Evolutionary conservation across 768 basidiomycete species (phyloP), one percentile per base, ranked within the genome.

Genomic region (Infundibulicybe gibba): DNA sequence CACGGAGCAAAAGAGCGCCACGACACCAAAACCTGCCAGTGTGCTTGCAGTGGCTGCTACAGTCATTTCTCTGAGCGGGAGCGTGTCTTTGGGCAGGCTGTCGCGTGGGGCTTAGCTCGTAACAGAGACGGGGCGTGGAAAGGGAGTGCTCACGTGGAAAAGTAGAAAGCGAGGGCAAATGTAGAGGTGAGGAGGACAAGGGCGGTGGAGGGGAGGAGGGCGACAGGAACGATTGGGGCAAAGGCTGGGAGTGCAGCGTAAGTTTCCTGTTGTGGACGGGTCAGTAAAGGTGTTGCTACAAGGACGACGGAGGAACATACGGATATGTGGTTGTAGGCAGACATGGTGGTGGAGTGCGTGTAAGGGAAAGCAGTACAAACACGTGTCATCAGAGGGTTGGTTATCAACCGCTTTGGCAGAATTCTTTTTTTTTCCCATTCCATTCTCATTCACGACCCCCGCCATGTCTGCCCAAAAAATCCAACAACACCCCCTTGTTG

Each of bases 81-180:
- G 45, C 8, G 74, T 76, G 58, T 77, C 72, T 72, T 86, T 91
- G 53, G 89, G 85, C 32, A 95, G 79, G 43, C 93, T 94, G 68
- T 52, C 47, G 38, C 32, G 16, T 40, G 45, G 38, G 30, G 55
- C 49, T 49, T 47, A 17, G 35, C 3, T n/a, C 45, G 43, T 34
- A 58, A 31, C 43, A 15, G 16, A 46, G 42, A 40, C 44, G 41
- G 43, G 47, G 47, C 44, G 43, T 11, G 33, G n/a, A 38, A 45
- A 41, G 31, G 44, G 43, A 38, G 38, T 5, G 75, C 83, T 50
- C 61, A 89, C 84, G 83, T 95, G 50, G 93, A 85, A 66, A 90
- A 91, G 71, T 94, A 92, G 74, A 95, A 95, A 0, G 87, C 79
- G 35, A 94, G 80, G n/a, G 60, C 79, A 60, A 97, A 94, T 1